Conservation (phyloP, 208 protist species). For the Trypanosoma grayi region DNA sequence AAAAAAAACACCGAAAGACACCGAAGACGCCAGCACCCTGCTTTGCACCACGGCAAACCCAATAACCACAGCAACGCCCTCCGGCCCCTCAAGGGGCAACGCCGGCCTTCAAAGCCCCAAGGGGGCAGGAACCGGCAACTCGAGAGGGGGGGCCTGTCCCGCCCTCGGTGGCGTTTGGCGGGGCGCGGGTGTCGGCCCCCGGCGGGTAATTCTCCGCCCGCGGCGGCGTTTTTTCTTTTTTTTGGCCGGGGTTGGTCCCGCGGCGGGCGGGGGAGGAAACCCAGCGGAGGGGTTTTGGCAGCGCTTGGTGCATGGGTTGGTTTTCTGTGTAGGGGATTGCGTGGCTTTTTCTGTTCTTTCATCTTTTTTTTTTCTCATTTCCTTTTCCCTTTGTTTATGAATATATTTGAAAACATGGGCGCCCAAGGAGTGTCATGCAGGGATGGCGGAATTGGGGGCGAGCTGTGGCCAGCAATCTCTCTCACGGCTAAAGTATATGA, state of each 20-base stretch:
- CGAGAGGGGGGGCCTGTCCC: too few species aligned
- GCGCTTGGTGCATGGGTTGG: too few species aligned
- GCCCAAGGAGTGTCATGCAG: too few species aligned
- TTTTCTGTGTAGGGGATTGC: background rate
- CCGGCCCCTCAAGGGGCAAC: too few species aligned
- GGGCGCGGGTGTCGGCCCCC: too few species aligned
- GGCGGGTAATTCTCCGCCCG: too few species aligned
- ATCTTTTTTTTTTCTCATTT: background rate
- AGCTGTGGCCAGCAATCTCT: conserved; percentile 22
- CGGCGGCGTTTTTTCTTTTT: conserved; percentile 1
- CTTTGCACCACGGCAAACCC: background rate
- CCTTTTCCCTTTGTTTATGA: background rate
- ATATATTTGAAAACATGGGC: background rate
- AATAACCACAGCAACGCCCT: too few species aligned
- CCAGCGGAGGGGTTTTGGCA: background rate
- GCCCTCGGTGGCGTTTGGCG: too few species aligned
- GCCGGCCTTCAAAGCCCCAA: too few species aligned
- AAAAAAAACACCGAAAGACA: conserved; percentile 19
- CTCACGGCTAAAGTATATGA: conserved; percentile 15
- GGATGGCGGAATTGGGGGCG: too few species aligned
- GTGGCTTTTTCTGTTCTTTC: background rate
- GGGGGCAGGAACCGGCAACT: too few species aligned
- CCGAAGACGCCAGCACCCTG: background rate
- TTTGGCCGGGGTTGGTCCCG: background rate
- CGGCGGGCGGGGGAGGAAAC: too few species aligned